Conservation (phyloP, 2,329 filamentous ascomycete species). For the Neofusicoccum parvum region DNA sequence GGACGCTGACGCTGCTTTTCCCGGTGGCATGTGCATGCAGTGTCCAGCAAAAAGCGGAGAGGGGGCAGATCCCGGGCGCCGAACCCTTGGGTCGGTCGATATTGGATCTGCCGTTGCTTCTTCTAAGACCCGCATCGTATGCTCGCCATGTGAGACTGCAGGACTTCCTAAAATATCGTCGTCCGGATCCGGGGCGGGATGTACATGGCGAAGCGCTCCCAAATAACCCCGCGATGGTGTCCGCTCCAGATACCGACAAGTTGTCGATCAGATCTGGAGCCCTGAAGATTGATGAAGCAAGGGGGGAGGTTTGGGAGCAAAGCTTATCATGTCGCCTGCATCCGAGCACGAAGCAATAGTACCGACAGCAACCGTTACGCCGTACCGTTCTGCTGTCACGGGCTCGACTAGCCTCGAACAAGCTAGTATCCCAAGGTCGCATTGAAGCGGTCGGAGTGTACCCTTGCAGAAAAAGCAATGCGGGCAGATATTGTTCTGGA, state of each 20-base stretch:
- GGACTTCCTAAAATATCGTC: neutral
- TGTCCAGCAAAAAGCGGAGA: slow-evolving; percentile 9
- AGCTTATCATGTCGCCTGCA: neutral
- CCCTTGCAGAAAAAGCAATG: slow-evolving; percentile 1
- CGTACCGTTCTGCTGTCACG: too few species aligned
- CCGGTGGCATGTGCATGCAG: slow-evolving; percentile 1
- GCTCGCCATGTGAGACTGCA: slow-evolving; percentile 3
- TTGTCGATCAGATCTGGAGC: neutral
- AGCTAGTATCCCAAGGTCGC: neutral
- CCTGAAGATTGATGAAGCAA: slow-evolving; percentile 1
- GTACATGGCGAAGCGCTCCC: neutral
- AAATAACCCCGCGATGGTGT: too few species aligned
- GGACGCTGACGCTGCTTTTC: slow-evolving; percentile 8
- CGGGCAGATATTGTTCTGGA: neutral
- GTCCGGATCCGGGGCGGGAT: neutral
- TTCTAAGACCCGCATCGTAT: slow-evolving; percentile 2
- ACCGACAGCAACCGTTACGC: neutral
- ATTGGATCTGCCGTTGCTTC: slow-evolving; percentile 1
- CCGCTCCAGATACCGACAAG: neutral
- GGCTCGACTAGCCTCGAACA: too few species aligned
- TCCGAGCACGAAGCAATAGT: neutral
- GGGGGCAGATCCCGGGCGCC: slow-evolving; percentile 6
- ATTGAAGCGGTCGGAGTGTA: neutral
- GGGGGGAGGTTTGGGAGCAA: neutral
- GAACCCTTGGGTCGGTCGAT: neutral